Evolutionary conservation across 1,139 yeast species (phyloP), one percentile per base, ranked within the genome.

Genomic region (Protomyces inundatus): DNA sequence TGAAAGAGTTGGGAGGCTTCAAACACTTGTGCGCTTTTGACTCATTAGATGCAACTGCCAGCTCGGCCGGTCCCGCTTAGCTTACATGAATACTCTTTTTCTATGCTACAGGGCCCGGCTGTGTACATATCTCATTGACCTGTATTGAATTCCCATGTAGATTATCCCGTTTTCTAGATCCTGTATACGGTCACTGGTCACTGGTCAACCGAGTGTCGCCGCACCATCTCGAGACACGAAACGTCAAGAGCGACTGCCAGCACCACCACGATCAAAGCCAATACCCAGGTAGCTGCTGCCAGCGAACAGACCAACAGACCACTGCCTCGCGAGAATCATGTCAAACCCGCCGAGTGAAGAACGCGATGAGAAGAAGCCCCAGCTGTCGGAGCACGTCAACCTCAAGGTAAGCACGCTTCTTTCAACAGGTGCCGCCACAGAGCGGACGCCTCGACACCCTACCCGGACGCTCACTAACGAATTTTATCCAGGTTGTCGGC

Each of bases 11-110:
- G 48, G 48, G 61, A 57, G 61, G 52, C 61, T 48, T 57, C 61
- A 57, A 57, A 57, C 61, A 57, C 61, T 54, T 57, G 61, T 57
- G 61, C 61, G 61, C 61, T 57, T 48, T 54, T 37, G 51, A 53
- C 45, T 48, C 61, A 53, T 57, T 50, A 57, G 61, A 57, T 6
- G 23, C 48, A 57, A 45, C 9, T 35, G 52, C 39, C 45, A 14
- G 55, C 55, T n/a, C 30, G 37, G 16, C n/a, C n/a, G n/a, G n/a
- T 10, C 37, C 35, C 53, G 53, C 12, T 34, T 50, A 42, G n/a
- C 48, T 23, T 16, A 42, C 23, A 30, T 9, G 53, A 14, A 12
- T 50, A 14, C n/a, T 50, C 37, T 30, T 37, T 37, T 10, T 50
- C 35, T 50, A 30, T 30, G 53, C 33, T 12, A 34, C 53, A 34